These are phyloP conservation scores for Zymoseptoria pseudotritici DNA, from an alignment of 2,329 filamentous ascomycete species.

Conservation along the genomic window DNA sequence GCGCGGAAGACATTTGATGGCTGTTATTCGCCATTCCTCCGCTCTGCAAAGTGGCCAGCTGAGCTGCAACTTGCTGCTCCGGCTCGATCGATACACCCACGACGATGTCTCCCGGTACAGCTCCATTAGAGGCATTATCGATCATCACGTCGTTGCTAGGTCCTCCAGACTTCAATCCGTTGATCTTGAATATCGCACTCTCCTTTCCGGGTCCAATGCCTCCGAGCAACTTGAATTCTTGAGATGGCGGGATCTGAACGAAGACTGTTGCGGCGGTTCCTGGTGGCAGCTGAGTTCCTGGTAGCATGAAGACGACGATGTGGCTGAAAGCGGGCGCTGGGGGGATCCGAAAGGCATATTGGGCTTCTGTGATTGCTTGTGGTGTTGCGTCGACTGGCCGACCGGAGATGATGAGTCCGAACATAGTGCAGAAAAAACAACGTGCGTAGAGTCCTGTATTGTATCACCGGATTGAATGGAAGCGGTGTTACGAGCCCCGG, in stretches of 20 bases:
- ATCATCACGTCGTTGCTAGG: conserved; percentile 45
- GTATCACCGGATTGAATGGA: background rate
- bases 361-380: conserved; percentile 48
- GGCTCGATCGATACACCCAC: conserved; percentile 80
- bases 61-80: conserved; percentile 60
- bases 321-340: conserved; percentile 56
- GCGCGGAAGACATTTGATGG: conserved; percentile 20
- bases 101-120: conserved; percentile 48
- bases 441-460: background rate
- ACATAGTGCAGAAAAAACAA: conserved; percentile 39
- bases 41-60: conserved; percentile 55
- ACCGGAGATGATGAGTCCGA: conserved; percentile 54
- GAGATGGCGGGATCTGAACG: conserved; percentile 57
- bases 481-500: background rate
- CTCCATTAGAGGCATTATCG: conserved; percentile 30
- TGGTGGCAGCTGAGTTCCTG: conserved; percentile 63
- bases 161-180: conserved; percentile 34
- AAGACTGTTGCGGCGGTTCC: conserved; percentile 85
- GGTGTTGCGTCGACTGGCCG: conserved; percentile 54
- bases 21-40: conserved; percentile 15
- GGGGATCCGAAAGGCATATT: conserved; percentile 61
- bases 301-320: conserved; percentile 82
- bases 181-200: conserved; percentile 81
- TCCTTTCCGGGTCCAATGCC: conserved; percentile 86
- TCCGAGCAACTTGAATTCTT: conserved; percentile 75